Evolutionary conservation across 164 flowering plant species (phyloP).

Genomic region (Sedum album): DNA sequence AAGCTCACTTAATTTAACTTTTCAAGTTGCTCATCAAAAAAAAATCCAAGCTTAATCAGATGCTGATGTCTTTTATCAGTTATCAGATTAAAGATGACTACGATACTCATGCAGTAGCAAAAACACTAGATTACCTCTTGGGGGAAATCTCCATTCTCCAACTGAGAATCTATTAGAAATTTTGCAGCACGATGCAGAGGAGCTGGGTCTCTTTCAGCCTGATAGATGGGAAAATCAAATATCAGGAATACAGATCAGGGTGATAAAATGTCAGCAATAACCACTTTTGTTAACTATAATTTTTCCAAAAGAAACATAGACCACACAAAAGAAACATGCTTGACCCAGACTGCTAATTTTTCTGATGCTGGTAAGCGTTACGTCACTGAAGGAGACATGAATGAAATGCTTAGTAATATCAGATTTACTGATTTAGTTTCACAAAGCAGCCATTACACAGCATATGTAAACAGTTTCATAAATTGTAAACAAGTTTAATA

Average conservation of each 20-base stretch:
- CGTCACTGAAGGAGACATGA: background rate
- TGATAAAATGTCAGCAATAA: background rate
- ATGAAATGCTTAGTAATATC: background rate
- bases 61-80: background rate
- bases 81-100: background rate
- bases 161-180: constrained; percentile 22
- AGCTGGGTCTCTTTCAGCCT: constrained; percentile 25
- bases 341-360: background rate
- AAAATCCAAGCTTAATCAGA: too few species aligned
- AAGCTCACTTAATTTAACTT: background rate
- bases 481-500: too few species aligned
- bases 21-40: background rate
- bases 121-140: constrained; percentile 18
- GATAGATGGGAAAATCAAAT: background rate
- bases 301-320: background rate
- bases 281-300: background rate
- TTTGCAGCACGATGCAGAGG: constrained; percentile 27
- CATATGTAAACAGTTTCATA: background rate
- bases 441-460: background rate
- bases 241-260: background rate
- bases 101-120: too few species aligned
- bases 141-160: constrained; percentile 29
- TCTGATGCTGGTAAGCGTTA: background rate
- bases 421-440: background rate
- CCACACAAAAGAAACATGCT: background rate